These are phyloP conservation scores for Prinsepia uniflora DNA, from an alignment of 306 rosid genomes.

Conservation along the genomic window DNA sequence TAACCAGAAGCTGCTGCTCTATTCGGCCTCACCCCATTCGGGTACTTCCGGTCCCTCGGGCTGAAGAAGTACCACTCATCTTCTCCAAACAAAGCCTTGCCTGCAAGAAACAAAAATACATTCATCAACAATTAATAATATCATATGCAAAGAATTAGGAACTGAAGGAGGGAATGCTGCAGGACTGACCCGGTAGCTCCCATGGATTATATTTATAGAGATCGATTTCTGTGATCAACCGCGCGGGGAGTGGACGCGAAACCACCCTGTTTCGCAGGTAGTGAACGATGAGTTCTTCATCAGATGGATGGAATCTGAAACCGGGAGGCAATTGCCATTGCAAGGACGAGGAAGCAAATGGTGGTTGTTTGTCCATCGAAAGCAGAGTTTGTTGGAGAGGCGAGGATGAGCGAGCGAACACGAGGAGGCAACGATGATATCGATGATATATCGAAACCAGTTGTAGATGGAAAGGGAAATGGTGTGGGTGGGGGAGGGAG, in stretches of 20 bases:
- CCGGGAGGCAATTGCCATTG: conserved; percentile 68
- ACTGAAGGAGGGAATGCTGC: conserved; percentile 19
- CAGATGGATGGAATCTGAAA: conserved; percentile 81
- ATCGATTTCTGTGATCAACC: conserved; percentile 59
- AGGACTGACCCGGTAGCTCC: conserved; percentile 70
- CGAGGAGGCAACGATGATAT: conserved; percentile 37
- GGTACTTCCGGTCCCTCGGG: conserved; percentile 64
- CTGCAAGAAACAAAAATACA: conserved; percentile 35
- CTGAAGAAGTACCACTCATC: conserved; percentile 75
- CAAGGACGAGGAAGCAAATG: conserved; percentile 14
- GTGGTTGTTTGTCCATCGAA: conserved; percentile 39
- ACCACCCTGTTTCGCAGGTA: conserved; percentile 55
- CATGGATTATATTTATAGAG: conserved; percentile 66
- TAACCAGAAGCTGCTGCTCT: conserved; percentile 68
- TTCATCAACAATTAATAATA: too few species aligned
- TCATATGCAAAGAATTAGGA: not conserved
- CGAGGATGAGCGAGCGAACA: conserved; percentile 22
- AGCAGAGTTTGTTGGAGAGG: conserved; percentile 4
- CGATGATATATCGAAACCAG: conserved; percentile 24
- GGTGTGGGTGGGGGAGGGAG: conserved; percentile 1
- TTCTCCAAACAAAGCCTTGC: conserved; percentile 63
- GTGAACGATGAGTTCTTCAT: conserved; percentile 79
- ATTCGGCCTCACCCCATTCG: conserved; percentile 64
- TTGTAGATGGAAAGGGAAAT: conserved; percentile 19
- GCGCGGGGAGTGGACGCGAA: conserved; percentile 66